These are phyloP conservation scores for Helicostylum pulchrum DNA, from an alignment of 192 early-diverging fungal species.

Conservation along the genomic window DNA sequence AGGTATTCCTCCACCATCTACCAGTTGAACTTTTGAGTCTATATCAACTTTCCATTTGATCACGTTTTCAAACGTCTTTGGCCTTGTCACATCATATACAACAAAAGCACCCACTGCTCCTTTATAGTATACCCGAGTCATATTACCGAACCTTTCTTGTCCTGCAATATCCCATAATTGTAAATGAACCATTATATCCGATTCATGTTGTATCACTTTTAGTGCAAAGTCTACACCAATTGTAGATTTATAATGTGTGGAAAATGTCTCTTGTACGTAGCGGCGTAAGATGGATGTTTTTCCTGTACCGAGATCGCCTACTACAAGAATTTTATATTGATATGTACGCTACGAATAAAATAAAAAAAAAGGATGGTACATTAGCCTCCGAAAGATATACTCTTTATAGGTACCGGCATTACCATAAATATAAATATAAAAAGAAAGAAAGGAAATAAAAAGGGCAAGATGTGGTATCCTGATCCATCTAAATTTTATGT, in stretches of 20 bases:
- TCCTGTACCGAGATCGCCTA: slow-evolving; percentile 55
- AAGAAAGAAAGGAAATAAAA: too few relatives aligned
- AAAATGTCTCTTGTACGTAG: slow-evolving; percentile 54
- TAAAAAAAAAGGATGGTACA: background rate
- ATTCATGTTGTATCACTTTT: slow-evolving; percentile 51
- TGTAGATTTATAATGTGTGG: slow-evolving; percentile 52
- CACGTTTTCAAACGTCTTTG: slow-evolving; percentile 49
- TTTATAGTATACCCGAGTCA: slow-evolving; percentile 57
- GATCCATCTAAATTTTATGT: too few relatives aligned
- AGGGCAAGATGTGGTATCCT: too few relatives aligned
- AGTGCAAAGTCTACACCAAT: slow-evolving; percentile 62
- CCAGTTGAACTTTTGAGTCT: slow-evolving; percentile 47
- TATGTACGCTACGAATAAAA: slow-evolving; percentile 22
- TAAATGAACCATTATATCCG: slow-evolving; percentile 46
- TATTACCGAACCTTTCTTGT: slow-evolving; percentile 55
- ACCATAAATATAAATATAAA: background rate
- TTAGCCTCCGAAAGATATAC: too few relatives aligned
- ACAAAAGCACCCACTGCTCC: slow-evolving; percentile 53
- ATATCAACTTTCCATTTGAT: slow-evolving; percentile 53
- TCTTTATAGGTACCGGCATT: too few relatives aligned
- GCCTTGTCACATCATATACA: slow-evolving; percentile 55
- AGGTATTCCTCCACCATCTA: slow-evolving; percentile 43
- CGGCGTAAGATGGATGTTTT: slow-evolving; percentile 58
- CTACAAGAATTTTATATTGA: slow-evolving; percentile 56
- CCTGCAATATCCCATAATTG: slow-evolving; percentile 65